These are phyloP conservation scores for Bisporella sp. DNA, from an alignment of 2,329 filamentous ascomycete species.

Conservation along the genomic window DNA sequence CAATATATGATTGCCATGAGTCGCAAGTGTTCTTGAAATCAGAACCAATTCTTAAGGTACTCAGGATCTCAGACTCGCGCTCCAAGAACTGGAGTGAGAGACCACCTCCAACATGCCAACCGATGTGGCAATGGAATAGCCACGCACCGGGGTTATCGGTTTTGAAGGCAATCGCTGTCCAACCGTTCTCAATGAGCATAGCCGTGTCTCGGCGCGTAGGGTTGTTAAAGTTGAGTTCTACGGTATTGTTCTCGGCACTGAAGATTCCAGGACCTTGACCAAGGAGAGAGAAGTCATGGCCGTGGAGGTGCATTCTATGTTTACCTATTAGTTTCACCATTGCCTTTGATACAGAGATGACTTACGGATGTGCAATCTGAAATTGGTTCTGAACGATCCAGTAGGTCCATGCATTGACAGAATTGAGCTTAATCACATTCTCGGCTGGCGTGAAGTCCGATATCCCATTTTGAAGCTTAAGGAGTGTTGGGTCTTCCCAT, in stretches of 20 bases:
- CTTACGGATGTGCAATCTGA: neutral
- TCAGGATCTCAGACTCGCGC: neutral
- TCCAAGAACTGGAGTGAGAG: neutral
- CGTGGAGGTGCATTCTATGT: conserved; percentile 18
- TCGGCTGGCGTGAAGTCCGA: neutral
- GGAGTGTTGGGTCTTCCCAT: neutral
- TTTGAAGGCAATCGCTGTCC: conserved; percentile 1
- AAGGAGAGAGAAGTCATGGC: conserved; percentile 39
- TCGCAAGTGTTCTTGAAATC: neutral
- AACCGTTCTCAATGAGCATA: conserved; percentile 26
- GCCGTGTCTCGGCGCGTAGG: conserved; percentile 43
- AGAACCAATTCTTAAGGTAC: neutral
- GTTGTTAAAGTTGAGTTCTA: conserved; percentile 32
- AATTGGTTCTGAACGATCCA: neutral
- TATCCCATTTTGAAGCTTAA: neutral
- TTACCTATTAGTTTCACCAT: neutral
- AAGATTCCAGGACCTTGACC: conserved; percentile 34
- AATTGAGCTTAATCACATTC: neutral
- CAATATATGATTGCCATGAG: neutral
- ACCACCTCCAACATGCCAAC: neutral
- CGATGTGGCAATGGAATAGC: neutral
- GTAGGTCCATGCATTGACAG: neutral
- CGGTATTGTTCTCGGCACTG: conserved; percentile 1
- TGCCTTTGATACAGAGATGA: neutral
- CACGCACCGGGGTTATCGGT: conserved; percentile 3